Evolutionary conservation across 2,329 filamentous ascomycete genomes (phyloP).

Genomic region (Anthostomella pinea): DNA sequence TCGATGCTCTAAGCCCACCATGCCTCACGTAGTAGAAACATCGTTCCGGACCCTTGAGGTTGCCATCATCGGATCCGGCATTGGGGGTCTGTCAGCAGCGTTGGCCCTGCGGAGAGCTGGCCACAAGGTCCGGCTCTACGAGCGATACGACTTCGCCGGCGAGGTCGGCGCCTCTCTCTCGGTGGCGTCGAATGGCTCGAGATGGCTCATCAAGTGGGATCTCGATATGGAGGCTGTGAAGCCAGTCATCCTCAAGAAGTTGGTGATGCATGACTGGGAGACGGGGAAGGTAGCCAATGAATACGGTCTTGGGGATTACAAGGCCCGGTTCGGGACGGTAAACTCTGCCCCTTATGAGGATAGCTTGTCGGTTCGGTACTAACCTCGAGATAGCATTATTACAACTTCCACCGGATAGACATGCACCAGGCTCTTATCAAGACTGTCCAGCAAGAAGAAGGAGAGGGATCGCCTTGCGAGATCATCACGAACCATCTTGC

Average conservation of each 20-base stretch:
- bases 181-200: conserved; percentile 67
- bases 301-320: conserved; percentile 60
- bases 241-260: conserved; percentile 61
- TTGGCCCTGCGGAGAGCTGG: conserved; percentile 46
- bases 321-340: no score
- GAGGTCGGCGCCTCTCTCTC: conserved; percentile 67
- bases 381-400: no score
- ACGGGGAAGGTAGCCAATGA: conserved; percentile 64
- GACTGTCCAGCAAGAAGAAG: background rate
- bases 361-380: no score
- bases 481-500: no score
- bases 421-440: conserved; percentile 32
- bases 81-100: conserved; percentile 42
- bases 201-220: conserved; percentile 67
- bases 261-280: conserved; percentile 69
- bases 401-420: conserved; percentile 60
- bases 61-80: conserved; percentile 44
- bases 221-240: conserved; percentile 63
- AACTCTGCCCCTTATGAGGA: no score
- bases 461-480: no score
- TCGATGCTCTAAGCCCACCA: no score
- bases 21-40: no score
- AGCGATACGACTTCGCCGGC: conserved; percentile 62
- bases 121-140: conserved; percentile 59
- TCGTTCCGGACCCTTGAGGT: no score